phyloP scores from a whole-genome alignment of 2,329 filamentous ascomycete species.

The Pleomassaria siparia region DNA sequence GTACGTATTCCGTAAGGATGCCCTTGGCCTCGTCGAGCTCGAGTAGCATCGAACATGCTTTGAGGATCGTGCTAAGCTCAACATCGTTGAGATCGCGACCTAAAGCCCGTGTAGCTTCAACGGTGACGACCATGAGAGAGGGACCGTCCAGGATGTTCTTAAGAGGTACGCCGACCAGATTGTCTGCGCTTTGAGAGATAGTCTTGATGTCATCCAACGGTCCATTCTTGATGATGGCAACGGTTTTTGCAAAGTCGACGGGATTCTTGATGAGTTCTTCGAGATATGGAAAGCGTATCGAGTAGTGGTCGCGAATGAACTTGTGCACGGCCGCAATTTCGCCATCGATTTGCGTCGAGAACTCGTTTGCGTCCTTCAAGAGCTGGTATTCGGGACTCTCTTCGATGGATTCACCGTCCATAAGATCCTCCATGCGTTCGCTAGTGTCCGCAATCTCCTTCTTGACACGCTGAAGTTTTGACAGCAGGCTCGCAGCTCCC shows the following conservation, averaged over 20 bases:
- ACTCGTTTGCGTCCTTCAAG: slow-evolving; percentile 81
- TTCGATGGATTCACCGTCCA: slow-evolving; percentile 76
- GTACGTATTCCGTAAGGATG: slow-evolving; percentile 87
- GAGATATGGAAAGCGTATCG: slow-evolving; percentile 86
- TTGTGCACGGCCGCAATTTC: slow-evolving; percentile 95
- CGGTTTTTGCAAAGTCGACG: slow-evolving; percentile 92
- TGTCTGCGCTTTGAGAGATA: slow-evolving; percentile 74
- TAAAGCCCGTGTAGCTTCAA: slow-evolving; percentile 88
- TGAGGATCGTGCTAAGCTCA: slow-evolving; percentile 72
- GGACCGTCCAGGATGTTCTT: slow-evolving; percentile 83
- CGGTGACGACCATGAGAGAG: slow-evolving; percentile 90
- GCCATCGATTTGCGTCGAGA: slow-evolving; percentile 89
- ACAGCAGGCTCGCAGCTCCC: slow-evolving; percentile 78
- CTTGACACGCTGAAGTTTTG: slow-evolving; percentile 75
- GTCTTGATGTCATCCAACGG: slow-evolving; percentile 86
- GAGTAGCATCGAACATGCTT: slow-evolving; percentile 86
- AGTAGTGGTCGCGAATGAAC: slow-evolving; percentile 95
- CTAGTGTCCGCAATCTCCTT: slow-evolving; percentile 57
- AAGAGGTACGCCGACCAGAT: slow-evolving; percentile 73
- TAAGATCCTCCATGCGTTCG: slow-evolving; percentile 70
- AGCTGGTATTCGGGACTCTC: slow-evolving; percentile 91
- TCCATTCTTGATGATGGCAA: slow-evolving; percentile 88
- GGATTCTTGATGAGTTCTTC: slow-evolving; percentile 89
- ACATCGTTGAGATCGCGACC: slow-evolving; percentile 74
- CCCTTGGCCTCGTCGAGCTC: slow-evolving; percentile 83